Percentiles rank a stretch among this genome's conserved stretches.
Evolutionary conservation across 2,329 filamentous ascomycete genomes (phyloP).

Genomic region (Trichoderma endophyticum): DNA sequence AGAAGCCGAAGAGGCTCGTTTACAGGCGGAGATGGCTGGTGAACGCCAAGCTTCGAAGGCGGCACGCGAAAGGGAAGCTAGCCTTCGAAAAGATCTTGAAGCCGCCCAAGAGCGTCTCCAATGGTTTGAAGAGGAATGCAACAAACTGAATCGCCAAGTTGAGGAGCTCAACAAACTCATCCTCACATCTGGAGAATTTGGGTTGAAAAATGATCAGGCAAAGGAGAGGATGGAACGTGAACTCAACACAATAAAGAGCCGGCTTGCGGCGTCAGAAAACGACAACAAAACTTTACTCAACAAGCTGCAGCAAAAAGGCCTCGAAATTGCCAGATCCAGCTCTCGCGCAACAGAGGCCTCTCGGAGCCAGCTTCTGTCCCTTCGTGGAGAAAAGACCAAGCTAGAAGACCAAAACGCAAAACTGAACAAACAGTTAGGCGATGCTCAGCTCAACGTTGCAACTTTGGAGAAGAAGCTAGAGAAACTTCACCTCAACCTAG

Average conservation of each 20-base stretch:
- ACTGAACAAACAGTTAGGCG: slow-evolving; percentile 79
- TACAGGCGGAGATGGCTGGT: slow-evolving; percentile 75
- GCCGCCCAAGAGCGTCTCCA: slow-evolving; percentile 71
- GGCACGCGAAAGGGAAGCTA: slow-evolving; percentile 75
- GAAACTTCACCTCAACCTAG: slow-evolving; percentile 80
- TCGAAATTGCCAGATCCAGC: slow-evolving; percentile 88
- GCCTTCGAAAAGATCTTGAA: slow-evolving; percentile 75
- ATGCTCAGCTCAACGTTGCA: slow-evolving; percentile 76
- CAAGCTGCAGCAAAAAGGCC: slow-evolving; percentile 94
- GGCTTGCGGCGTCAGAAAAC: slow-evolving; percentile 88
- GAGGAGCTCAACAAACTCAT: slow-evolving; percentile 85
- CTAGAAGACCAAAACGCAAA: slow-evolving; percentile 79
- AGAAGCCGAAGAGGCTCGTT: slow-evolving; percentile 78
- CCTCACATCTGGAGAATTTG: slow-evolving; percentile 83
- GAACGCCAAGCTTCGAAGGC: slow-evolving; percentile 75
- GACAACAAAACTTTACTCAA: slow-evolving; percentile 94
- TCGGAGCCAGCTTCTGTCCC: slow-evolving; percentile 67
- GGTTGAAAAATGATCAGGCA: slow-evolving; percentile 84
- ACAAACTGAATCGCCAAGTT: slow-evolving; percentile 72
- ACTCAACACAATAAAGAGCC: slow-evolving; percentile 83
- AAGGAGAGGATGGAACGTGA: slow-evolving; percentile 93
- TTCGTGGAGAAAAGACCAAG: slow-evolving; percentile 80
- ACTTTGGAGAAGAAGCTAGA: slow-evolving; percentile 92
- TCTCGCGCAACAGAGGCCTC: slow-evolving; percentile 83
- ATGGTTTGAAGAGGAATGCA: slow-evolving; percentile 76